phyloP scores from a whole-genome alignment of 2,329 filamentous ascomycete species.

The Juglanconis oblonga region DNA sequence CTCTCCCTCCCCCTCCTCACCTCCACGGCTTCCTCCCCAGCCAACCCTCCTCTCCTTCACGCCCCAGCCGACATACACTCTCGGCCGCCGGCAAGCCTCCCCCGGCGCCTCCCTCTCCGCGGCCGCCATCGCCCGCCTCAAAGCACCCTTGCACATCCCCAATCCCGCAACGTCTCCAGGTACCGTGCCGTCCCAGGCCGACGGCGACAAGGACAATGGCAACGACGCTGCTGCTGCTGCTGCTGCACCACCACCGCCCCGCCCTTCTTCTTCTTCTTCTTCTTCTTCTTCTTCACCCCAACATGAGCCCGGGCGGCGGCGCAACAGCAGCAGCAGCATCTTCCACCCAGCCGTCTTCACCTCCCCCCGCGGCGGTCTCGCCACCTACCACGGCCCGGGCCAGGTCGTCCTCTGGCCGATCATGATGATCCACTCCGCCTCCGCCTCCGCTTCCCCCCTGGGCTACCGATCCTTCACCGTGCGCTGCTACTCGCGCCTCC shows the following conservation, averaged over 20 bases:
- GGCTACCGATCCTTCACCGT: constrained; percentile 59
- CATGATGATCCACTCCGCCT: constrained; percentile 63
- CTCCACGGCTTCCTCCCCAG: constrained; percentile 42
- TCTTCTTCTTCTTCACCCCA: too few species aligned
- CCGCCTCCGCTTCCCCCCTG: constrained; percentile 26
- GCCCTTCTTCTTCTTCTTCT: too few species aligned
- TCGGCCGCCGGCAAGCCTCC: constrained; percentile 72
- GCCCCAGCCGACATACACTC: constrained; percentile 80
- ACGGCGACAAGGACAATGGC: constrained; percentile 15
- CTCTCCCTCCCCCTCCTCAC: not conserved
- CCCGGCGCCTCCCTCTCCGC: constrained; percentile 37
- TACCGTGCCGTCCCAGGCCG: not conserved
- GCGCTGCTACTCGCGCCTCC: constrained; percentile 70
- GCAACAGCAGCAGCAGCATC: constrained; percentile 23
- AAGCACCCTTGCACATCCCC: constrained; percentile 35
- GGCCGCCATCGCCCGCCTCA: constrained; percentile 43
- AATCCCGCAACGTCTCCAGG: constrained; percentile 9
- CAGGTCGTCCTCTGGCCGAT: constrained; percentile 93
- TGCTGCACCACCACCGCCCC: too few species aligned
- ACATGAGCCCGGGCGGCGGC: too few species aligned
- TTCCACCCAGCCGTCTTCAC: constrained; percentile 60
- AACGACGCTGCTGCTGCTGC: too few species aligned
- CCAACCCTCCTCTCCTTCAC: constrained; percentile 81
- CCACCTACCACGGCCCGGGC: constrained; percentile 92
- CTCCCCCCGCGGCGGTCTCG: constrained; percentile 81